phyloP scores from a whole-genome alignment of 345 rosid species.

The Rhizophora apiculata region DNA sequence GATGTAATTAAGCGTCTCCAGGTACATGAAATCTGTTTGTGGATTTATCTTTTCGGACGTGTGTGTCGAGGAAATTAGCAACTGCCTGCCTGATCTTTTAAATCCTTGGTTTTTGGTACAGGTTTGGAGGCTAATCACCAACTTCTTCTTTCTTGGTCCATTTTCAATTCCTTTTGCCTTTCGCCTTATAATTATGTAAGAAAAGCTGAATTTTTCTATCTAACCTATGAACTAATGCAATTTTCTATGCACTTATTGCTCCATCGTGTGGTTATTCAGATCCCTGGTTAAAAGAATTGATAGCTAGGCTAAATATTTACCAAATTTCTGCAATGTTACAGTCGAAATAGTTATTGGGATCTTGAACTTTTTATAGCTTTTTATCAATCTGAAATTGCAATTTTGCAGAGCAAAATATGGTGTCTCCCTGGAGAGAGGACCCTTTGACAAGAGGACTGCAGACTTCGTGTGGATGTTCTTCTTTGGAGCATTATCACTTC shows the following conservation, averaged over 20 bases:
- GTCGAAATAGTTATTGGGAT: background rate
- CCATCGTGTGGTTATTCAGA: background rate
- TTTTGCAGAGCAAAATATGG: slow-evolving; percentile 55
- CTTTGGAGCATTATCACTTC: slow-evolving; percentile 61
- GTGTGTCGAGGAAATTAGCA: background rate
- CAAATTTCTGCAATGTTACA: background rate
- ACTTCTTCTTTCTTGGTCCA: slow-evolving; percentile 54
- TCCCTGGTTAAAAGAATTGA: background rate
- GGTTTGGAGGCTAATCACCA: slow-evolving; percentile 64
- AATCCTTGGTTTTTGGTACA: slow-evolving; percentile 16
- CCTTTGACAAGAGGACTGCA: slow-evolving; percentile 66
- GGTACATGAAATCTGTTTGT: slow-evolving; percentile 14
- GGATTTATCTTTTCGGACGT: background rate
- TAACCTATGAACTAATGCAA: background rate
- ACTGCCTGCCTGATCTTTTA: background rate
- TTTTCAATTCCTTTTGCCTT: slow-evolving; percentile 53
- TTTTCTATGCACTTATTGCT: background rate
- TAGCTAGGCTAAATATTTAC: background rate
- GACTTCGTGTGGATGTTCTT: slow-evolving; percentile 69
- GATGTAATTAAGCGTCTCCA: slow-evolving; percentile 51
- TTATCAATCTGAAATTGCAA: background rate
- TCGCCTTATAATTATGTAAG: slow-evolving; percentile 57
- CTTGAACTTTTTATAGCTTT: background rate
- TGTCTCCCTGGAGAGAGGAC: slow-evolving; percentile 56
- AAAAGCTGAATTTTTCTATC: background rate